Percentiles rank a stretch among this genome's conserved stretches.
Conservation (phyloP, 2,329 filamentous ascomycete genomes). For the Chaetomiaceae sp. region DNA sequence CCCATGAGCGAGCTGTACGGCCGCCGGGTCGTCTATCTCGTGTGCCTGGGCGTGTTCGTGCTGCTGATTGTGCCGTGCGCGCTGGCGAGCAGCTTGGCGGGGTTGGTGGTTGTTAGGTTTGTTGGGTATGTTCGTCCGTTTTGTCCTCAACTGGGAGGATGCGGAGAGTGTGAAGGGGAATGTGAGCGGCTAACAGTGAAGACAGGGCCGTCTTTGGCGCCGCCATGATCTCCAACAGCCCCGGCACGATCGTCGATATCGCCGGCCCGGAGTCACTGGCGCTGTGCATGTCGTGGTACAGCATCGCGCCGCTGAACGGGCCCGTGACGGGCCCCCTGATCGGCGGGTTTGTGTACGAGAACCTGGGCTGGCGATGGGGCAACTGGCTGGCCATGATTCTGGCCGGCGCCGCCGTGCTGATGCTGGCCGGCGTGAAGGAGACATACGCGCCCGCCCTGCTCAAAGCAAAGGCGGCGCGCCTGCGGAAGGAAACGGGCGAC, state of each 20-base stretch:
- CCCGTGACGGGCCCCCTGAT: conserved; percentile 50
- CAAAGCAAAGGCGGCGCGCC: conserved; percentile 55
- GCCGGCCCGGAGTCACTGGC: conserved; percentile 74
- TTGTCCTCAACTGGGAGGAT: neutral
- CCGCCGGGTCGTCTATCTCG: conserved; percentile 57
- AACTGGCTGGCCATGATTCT: conserved; percentile 76
- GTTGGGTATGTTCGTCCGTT: conserved; percentile 43
- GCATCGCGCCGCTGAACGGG: conserved; percentile 78
- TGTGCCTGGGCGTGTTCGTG: conserved; percentile 55
- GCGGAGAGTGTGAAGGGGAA: neutral
- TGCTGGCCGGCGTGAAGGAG: conserved; percentile 60
- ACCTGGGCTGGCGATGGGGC: conserved; percentile 82
- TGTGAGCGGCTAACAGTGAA: neutral
- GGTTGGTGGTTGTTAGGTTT: conserved; percentile 62
- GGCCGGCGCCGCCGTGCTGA: conserved; percentile 52
- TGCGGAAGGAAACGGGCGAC: conserved; percentile 64
- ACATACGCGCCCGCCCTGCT: conserved; percentile 71
- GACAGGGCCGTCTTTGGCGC: conserved; percentile 36
- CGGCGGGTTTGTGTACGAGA: conserved; percentile 72
- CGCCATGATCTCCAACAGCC: conserved; percentile 76
- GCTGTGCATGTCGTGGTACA: conserved; percentile 77
- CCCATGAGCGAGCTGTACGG: conserved; percentile 65
- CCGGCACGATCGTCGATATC: conserved; percentile 78
- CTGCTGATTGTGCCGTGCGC: conserved; percentile 65
- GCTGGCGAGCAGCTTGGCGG: conserved; percentile 55